phyloP scores from a whole-genome alignment of 305 asterid species.

The Fraxinus ornus region DNA sequence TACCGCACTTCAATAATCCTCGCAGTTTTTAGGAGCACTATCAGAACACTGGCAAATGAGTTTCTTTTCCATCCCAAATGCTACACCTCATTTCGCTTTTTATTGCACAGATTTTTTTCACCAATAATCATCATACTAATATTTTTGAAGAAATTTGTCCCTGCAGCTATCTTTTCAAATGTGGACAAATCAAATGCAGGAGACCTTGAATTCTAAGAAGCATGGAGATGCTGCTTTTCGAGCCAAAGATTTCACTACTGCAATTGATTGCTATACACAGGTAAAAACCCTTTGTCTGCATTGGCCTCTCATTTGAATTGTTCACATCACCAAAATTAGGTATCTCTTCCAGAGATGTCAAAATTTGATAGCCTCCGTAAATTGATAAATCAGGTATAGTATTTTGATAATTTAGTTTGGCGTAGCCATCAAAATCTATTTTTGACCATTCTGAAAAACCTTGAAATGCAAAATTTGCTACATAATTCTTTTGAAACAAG shows the following conservation, averaged over 20 bases:
- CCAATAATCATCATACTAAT: background rate
- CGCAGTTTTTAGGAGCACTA: background rate
- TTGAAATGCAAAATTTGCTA: background rate
- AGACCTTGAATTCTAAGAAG: conserved; percentile 74
- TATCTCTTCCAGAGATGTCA: background rate
- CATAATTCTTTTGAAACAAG: background rate
- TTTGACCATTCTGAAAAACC: background rate
- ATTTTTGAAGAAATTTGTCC: conserved; percentile 5
- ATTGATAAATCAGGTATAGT: background rate
- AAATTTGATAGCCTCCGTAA: background rate
- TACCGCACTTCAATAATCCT: background rate
- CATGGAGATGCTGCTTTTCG: conserved; percentile 93
- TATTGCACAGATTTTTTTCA: background rate
- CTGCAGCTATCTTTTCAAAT: conserved; percentile 87
- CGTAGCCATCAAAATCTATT: background rate
- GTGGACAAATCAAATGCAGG: conserved; percentile 98
- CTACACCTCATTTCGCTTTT: background rate
- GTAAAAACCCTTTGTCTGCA: conserved; percentile 26
- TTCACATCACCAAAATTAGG: background rate
- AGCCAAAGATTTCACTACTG: conserved; percentile 72
- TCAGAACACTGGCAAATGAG: background rate
- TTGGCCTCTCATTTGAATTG: background rate
- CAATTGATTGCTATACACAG: conserved; percentile 77
- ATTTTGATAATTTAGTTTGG: background rate
- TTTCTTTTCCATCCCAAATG: background rate